Percentiles rank a stretch among this genome's conserved stretches.
These are phyloP conservation scores for Sugiyamaella lignohabitans DNA, from an alignment of 805 yeast genomes.

Conservation along the genomic window DNA sequence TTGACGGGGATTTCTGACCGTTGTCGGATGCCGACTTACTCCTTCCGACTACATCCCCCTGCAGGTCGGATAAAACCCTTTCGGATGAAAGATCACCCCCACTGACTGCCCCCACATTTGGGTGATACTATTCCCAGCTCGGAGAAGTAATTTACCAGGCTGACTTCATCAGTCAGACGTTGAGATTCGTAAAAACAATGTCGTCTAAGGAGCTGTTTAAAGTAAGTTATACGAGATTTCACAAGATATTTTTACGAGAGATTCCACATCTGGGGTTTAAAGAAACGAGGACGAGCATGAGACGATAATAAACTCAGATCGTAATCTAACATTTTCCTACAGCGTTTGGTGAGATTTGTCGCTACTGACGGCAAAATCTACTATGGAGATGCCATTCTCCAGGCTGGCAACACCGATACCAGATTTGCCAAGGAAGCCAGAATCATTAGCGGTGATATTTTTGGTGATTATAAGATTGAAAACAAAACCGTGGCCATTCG, in stretches of 20 bases:
- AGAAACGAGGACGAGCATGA: too few relatives aligned
- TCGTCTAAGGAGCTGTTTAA: neutral
- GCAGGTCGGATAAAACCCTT: too few relatives aligned
- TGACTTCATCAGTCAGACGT: too few relatives aligned
- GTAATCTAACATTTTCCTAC: neutral
- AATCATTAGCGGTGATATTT: conserved; percentile 43
- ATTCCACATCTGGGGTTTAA: neutral
- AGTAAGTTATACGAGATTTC: neutral
- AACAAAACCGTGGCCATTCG: conserved; percentile 31
- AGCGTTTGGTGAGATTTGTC: conserved; percentile 45
- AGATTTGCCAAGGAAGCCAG: conserved; percentile 37
- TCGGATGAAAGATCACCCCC: too few relatives aligned
- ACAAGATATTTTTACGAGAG: too few relatives aligned
- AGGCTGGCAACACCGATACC: conserved; percentile 33
- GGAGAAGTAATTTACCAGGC: too few relatives aligned
- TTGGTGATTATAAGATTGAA: conserved; percentile 36
- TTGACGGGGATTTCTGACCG: too few relatives aligned
- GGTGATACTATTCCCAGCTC: too few relatives aligned
- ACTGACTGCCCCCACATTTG: too few relatives aligned
- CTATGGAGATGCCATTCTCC: conserved; percentile 45
- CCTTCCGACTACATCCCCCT: too few relatives aligned
- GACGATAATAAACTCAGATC: neutral
- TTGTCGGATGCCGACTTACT: too few relatives aligned
- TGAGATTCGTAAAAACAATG: neutral
- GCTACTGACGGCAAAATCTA: conserved; percentile 39